Percentiles rank a stretch among this genome's conserved stretches.
phyloP scores from a whole-genome alignment of 1,139 yeast genomes.

The Lodderomyces parapsilosis region DNA sequence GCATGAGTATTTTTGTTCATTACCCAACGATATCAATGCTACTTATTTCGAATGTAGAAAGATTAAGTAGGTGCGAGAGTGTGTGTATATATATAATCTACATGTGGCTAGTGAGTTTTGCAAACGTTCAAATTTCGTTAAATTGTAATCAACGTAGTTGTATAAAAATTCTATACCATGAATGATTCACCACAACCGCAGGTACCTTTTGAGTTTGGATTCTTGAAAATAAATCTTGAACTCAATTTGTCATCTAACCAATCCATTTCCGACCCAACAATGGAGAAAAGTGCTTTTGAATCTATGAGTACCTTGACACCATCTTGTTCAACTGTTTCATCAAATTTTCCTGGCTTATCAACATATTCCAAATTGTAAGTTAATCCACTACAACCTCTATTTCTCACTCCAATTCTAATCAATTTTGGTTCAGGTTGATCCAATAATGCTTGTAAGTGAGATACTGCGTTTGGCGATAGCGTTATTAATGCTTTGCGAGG shows the following conservation, averaged over 20 bases:
- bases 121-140: too few species aligned
- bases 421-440: conserved; percentile 85
- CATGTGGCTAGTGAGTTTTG: too few species aligned
- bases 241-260: conserved; percentile 93
- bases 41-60: conserved; percentile 50
- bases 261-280: conserved; percentile 97
- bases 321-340: conserved; percentile 88
- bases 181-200: conserved; percentile 99
- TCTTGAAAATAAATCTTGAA: conserved; percentile 84
- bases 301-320: conserved; percentile 92
- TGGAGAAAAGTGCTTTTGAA: conserved; percentile 91
- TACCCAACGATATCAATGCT: conserved; percentile 47
- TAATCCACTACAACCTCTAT: conserved; percentile 95
- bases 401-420: conserved; percentile 90
- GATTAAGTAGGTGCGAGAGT: conserved; percentile 27
- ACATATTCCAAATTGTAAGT: conserved; percentile 92
- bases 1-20: conserved; percentile 44
- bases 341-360: conserved; percentile 85
- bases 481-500: conserved; percentile 88
- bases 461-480: conserved; percentile 68
- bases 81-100: too few species aligned
- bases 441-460: conserved; percentile 64
- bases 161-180: conserved; percentile 59
- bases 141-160: neutral
- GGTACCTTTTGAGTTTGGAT: conserved; percentile 95